Conservation (phyloP, 1,139 yeast genomes). For the Nakaseomyces sp. region DNA sequence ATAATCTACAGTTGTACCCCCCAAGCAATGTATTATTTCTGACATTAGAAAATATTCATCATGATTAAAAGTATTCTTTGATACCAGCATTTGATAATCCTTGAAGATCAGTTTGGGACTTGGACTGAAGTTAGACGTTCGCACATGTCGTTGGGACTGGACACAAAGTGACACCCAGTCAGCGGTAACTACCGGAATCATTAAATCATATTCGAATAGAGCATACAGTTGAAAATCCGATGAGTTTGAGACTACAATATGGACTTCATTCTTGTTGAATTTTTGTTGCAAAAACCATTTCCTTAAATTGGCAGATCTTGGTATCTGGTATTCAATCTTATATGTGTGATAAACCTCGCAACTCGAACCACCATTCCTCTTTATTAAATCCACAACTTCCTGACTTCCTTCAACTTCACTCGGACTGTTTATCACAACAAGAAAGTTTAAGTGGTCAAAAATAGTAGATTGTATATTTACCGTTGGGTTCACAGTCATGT, state of each 20-base stretch:
- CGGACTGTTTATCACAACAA: background rate
- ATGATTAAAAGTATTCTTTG: constrained; percentile 52
- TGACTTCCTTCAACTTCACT: background rate
- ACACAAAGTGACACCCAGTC: constrained; percentile 55
- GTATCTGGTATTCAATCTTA: constrained; percentile 2
- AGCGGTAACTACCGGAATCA: constrained; percentile 64
- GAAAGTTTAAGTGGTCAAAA: constrained; percentile 2
- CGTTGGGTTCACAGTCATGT: background rate
- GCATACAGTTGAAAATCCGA: constrained; percentile 49
- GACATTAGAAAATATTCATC: constrained; percentile 59
- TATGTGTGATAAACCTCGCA: constrained; percentile 2
- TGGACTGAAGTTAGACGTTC: constrained; percentile 48
- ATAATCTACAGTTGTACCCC: constrained; percentile 63
- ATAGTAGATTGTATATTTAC: background rate
- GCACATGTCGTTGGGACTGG: constrained; percentile 37
- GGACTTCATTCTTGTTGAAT: constrained; percentile 19
- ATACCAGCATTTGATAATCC: constrained; percentile 52
- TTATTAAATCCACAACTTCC: background rate
- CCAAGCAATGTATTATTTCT: constrained; percentile 48
- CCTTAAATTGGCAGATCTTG: constrained; percentile 5
- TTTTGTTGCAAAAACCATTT: constrained; percentile 13
- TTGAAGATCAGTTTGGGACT: constrained; percentile 59
- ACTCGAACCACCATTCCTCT: background rate
- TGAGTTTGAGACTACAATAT: constrained; percentile 50
- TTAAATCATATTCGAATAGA: constrained; percentile 38